Conservation (phyloP, 352 stramenopile species). For the Sclerospora graminicola region DNA sequence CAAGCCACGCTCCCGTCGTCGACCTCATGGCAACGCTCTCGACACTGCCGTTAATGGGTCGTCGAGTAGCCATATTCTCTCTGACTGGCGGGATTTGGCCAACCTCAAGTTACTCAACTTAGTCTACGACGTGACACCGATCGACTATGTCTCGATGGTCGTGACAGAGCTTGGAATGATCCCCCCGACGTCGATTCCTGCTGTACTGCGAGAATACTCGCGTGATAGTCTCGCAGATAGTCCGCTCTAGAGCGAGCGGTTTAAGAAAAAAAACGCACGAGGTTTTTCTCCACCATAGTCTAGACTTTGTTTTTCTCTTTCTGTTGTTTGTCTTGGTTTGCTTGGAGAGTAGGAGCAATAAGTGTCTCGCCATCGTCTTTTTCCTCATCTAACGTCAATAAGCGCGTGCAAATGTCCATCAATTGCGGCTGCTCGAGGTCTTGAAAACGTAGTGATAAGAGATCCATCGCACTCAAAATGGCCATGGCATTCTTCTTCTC, state of each 20-base stretch:
- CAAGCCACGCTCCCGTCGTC: conserved; percentile 30
- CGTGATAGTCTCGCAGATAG: conserved; percentile 50
- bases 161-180: conserved; percentile 98
- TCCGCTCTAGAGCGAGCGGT: conserved; percentile 15
- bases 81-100: conserved; percentile 65
- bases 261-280: conserved; percentile 8
- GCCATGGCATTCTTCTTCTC: conserved; percentile 17
- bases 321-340: conserved; percentile 18
- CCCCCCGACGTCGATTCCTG: conserved; percentile 94
- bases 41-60: no score
- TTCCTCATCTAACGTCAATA: conserved; percentile 40
- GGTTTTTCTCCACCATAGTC: neutral
- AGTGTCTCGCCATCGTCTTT: conserved; percentile 8
- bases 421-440: conserved; percentile 48
- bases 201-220: conserved; percentile 92
- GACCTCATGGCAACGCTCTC: conserved; percentile 3
- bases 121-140: conserved; percentile 94
- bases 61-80: conserved; percentile 63
- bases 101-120: conserved; percentile 81
- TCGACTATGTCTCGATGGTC: conserved; percentile 94
- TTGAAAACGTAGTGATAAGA: conserved; percentile 63
- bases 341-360: neutral
- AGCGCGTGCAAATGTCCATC: conserved; percentile 53
- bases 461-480: conserved; percentile 62
- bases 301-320: no score